These are phyloP conservation scores for Wickerhamomyces canadensis DNA, from an alignment of 805 yeast species.

Conservation along the genomic window DNA sequence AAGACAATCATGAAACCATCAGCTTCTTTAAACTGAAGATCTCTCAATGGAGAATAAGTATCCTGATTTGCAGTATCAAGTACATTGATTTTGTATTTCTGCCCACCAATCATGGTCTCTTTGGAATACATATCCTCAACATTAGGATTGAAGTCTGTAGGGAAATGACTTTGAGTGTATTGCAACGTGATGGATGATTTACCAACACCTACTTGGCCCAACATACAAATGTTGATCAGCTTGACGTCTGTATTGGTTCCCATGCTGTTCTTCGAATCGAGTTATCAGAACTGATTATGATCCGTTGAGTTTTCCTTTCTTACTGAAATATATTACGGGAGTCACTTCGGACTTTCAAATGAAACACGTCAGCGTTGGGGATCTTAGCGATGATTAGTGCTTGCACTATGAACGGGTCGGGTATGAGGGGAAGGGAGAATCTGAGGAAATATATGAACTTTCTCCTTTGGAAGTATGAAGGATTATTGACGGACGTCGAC, in stretches of 20 bases:
- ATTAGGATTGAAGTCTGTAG: slow-evolving; percentile 62
- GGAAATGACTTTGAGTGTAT: slow-evolving; percentile 55
- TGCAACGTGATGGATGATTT: slow-evolving; percentile 62
- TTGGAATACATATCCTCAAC: slow-evolving; percentile 63
- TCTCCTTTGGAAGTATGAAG: no score
- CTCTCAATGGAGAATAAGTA: slow-evolving; percentile 67
- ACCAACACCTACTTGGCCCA: slow-evolving; percentile 69
- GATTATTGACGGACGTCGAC: no score
- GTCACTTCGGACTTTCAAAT: no score
- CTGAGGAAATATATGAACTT: no score
- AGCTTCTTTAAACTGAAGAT: slow-evolving; percentile 27
- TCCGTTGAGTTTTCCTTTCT: no score
- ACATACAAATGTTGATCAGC: slow-evolving; percentile 31
- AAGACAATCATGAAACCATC: slow-evolving; percentile 19
- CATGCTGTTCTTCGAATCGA: no score
- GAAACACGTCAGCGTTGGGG: no score
- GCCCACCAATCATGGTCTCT: slow-evolving; percentile 49
- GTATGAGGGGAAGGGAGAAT: no score
- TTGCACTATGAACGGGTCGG: no score
- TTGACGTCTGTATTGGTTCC: background rate
- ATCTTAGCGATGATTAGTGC: no score
- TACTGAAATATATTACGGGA: no score
- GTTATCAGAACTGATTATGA: no score
- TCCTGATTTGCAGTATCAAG: slow-evolving; percentile 81
- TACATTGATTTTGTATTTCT: slow-evolving; percentile 47